A percentile compares a stretch with the other conserved stretches of the same genome.
These are phyloP conservation scores for Phlebiopsis gigantea DNA, from an alignment of 768 basidiomycete genomes.

Conservation along the genomic window DNA sequence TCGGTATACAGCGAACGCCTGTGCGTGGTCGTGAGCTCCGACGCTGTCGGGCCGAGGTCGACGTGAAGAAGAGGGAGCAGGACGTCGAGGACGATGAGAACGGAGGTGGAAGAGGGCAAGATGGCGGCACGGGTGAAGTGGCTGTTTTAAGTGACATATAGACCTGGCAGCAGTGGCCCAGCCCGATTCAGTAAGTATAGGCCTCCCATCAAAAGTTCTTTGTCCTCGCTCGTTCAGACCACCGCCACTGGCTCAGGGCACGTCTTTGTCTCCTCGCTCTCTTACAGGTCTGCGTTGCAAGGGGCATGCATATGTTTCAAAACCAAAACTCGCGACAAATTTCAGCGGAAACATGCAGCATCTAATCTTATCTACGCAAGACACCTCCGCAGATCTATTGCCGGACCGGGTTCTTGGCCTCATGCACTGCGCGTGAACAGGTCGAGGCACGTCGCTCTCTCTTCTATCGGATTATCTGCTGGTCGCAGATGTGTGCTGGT, in stretches of 20 bases:
- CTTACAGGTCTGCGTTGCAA: not conserved
- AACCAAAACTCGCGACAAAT: not conserved
- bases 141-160: slow-evolving; percentile 8
- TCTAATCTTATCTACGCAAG: slow-evolving; percentile 4
- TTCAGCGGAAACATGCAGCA: not conserved
- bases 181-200: slow-evolving; percentile 1
- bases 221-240: not conserved
- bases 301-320: not conserved
- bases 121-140: not conserved
- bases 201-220: not conserved
- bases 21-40: slow-evolving; percentile 1
- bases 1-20: not conserved
- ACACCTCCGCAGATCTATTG: not conserved
- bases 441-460: not conserved
- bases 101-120: not conserved
- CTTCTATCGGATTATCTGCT: slow-evolving; percentile 4
- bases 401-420: slow-evolving; percentile 1
- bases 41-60: not conserved
- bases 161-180: not conserved
- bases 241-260: not conserved
- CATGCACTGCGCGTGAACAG: slow-evolving; percentile 5
- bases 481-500: not conserved
- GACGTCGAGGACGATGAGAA: slow-evolving; percentile 7
- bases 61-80: not conserved
- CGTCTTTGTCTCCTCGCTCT: not conserved